Base-by-base conservation (phyloP, 2,329 filamentous ascomycete species). In the Ophiostoma sp. region DNA sequence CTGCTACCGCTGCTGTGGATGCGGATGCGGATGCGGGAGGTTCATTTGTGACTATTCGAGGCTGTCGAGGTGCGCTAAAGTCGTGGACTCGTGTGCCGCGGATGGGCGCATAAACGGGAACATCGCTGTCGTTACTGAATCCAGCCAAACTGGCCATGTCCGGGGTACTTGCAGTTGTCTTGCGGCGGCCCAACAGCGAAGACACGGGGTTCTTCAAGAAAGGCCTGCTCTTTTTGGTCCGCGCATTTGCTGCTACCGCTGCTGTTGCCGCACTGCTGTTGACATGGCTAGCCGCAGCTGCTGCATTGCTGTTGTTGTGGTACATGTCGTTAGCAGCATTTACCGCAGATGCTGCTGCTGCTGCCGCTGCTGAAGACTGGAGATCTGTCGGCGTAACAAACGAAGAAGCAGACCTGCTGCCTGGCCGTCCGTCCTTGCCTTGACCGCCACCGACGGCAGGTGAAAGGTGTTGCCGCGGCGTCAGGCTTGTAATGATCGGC, bases 11-110 rank as follows among this genome's bases (percentile, higher is more conserved):
- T 1, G 65, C 68, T 1, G 70, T 70, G 0, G 70, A 69, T 4
- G 64, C 45, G 9, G 68, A 60, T 2, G 68, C n/a, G 40, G 60
- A n/a, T 6, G 14, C 65, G 1, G 52, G 42, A 0, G 66, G 64
- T 1, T 74, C 75, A 64, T 72, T 77, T 38, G 78, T 76, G 3
- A 79, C 71, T 41, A 78, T 76, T 63, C 76, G 81, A 70, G 79
- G 81, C 38, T 80, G 81, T 65, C 85, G 79, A 1, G 86, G 87
- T 0, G 84, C 85, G 73, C 86, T 89, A 73, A 88, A 89, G 75
- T 87, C 87, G 74, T 90, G 88, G 65, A 89, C 82, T 64, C 82
- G 80, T 7, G 84, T 90, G 65, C 85, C 88, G 73, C 82, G 82
- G 71, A 90, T 90, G 18, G 87, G 87, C 72, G 89, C 87, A 72